Evolutionary conservation across 768 basidiomycete genomes (phyloP).

Genomic region (Fistulinella prunicolor): DNA sequence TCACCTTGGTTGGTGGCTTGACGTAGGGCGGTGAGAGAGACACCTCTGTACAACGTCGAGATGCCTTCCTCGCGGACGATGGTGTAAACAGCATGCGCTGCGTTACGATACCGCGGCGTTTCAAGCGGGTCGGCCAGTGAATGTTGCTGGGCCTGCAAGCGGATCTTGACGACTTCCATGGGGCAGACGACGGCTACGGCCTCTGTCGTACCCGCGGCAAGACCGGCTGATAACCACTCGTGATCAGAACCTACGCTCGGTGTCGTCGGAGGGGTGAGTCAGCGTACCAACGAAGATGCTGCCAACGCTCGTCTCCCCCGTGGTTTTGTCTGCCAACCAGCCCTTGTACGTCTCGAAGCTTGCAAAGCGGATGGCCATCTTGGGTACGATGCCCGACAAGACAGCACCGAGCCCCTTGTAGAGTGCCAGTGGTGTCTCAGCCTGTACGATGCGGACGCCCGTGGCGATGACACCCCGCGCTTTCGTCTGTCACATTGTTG

Average conservation of each 20-base stretch:
- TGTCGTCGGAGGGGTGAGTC: neutral
- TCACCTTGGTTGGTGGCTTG: conserved; percentile 98
- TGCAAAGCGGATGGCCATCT: conserved; percentile 99
- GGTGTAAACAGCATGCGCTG: conserved; percentile 92
- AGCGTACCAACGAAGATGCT: conserved; percentile 82
- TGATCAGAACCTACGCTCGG: neutral
- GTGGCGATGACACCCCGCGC: conserved; percentile 91
- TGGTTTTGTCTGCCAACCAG: conserved; percentile 68
- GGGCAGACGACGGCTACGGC: conserved; percentile 94
- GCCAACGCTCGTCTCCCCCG: conserved; percentile 76
- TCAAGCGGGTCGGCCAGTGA: conserved; percentile 96
- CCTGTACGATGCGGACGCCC: conserved; percentile 77
- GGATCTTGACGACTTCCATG: conserved; percentile 99
- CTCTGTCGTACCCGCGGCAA: conserved; percentile 94
- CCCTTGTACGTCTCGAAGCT: conserved; percentile 95
- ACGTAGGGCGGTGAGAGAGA: conserved; percentile 86
- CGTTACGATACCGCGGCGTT: conserved; percentile 90
- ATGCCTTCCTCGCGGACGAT: conserved; percentile 93
- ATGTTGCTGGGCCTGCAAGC: conserved; percentile 95
- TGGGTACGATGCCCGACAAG: conserved; percentile 93
- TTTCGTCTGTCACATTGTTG: conserved; percentile 65
- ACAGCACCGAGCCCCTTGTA: conserved; percentile 99
- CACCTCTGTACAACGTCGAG: conserved; percentile 84
- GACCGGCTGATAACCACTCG: conserved; percentile 64
- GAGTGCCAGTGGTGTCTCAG: conserved; percentile 92